Base-by-base conservation (phyloP, 257 asterid genomes). In the Capsicum baccatum region DNA sequence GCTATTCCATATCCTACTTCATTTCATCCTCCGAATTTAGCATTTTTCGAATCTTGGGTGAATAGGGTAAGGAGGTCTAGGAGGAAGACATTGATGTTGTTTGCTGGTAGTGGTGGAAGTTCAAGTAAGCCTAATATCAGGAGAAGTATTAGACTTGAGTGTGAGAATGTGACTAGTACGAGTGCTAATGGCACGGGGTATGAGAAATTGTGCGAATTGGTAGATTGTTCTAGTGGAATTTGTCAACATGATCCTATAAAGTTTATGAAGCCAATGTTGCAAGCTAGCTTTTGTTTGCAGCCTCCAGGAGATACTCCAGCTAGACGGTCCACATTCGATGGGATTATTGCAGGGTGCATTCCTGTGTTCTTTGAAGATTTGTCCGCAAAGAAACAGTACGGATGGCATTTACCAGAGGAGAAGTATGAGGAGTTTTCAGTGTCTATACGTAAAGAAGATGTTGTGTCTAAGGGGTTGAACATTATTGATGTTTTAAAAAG, bases 231-330 rank as follows among this genome's bases (percentile, higher is more conserved):
- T 0, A 94, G 91, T 63, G 98, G 96, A 74, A 26, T 94, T 7
- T 95, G 99, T 80, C 96, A 97, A 87, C 99, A 97, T 67, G 98
- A 97, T 83, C 99, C 99, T 5, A 89, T 97, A 8, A 87, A 80
- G 87, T 91, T 90, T 39, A 97, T 93, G 97, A 91, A 83, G 85
- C 98, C 99, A 11, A 97, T 97, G 98, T 85, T 97, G 85, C 89
- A 90, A 56, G 85, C 99, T 6, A 94, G 89, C 50, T 97, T 97
- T 85, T 97, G 99, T 79, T 73, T 97, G 86, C 98, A 97, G 88
- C 99, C 99, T 5, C 98, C 99, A 0, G 99, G 99, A 37, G 99
- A 97, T 57, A 94, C 95, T 6, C 98, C 98, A 0, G 93, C 94
- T 0, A 86, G 99, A 88, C 87, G 97, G n/a, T 89, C 98, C 50